Evolutionary conservation across 1,139 yeast species (phyloP).

Genomic region (Schwanniomyces etchellsii): DNA sequence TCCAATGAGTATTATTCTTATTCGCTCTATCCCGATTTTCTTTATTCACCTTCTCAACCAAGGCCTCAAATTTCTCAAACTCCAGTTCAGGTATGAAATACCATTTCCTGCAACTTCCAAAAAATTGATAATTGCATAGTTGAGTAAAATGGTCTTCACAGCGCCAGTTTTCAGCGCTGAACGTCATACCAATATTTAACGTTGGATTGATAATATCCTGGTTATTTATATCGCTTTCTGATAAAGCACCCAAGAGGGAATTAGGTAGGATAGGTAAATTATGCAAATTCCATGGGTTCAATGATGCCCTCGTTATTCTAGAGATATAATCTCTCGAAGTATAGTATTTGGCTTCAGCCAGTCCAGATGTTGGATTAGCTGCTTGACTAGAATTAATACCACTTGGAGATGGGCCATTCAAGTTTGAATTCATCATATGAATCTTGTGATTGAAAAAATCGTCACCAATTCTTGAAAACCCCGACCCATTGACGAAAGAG

Average conservation of each 20-base stretch:
- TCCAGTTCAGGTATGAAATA: slow-evolving; percentile 71
- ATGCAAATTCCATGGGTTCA: slow-evolving; percentile 67
- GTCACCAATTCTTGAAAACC: slow-evolving; percentile 21
- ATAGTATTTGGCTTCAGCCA: slow-evolving; percentile 14
- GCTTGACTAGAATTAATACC: slow-evolving; percentile 1
- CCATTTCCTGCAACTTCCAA: slow-evolving; percentile 74
- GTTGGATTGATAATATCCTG: slow-evolving; percentile 26
- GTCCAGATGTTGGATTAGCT: slow-evolving; percentile 2
- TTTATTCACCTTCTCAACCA: slow-evolving; percentile 19
- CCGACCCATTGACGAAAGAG: slow-evolving; percentile 19
- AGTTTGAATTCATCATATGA: slow-evolving; percentile 10
- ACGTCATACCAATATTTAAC: slow-evolving; percentile 53
- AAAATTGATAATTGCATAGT: slow-evolving; percentile 58
- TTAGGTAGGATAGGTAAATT: slow-evolving; percentile 55
- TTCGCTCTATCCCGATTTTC: slow-evolving; percentile 14
- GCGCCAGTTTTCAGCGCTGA: slow-evolving; percentile 68
- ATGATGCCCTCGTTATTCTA: slow-evolving; percentile 17
- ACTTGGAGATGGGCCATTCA: slow-evolving; percentile 4
- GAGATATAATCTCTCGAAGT: slow-evolving; percentile 18
- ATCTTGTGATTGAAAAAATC: slow-evolving; percentile 19
- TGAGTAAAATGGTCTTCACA: slow-evolving; percentile 74
- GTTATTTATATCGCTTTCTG: slow-evolving; percentile 38
- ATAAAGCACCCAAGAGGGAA: slow-evolving; percentile 41
- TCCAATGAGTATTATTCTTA: slow-evolving; percentile 19
- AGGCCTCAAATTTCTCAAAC: slow-evolving; percentile 54